Conservation (phyloP, 306 rosid genomes). For the Mimosa pudica region DNA sequence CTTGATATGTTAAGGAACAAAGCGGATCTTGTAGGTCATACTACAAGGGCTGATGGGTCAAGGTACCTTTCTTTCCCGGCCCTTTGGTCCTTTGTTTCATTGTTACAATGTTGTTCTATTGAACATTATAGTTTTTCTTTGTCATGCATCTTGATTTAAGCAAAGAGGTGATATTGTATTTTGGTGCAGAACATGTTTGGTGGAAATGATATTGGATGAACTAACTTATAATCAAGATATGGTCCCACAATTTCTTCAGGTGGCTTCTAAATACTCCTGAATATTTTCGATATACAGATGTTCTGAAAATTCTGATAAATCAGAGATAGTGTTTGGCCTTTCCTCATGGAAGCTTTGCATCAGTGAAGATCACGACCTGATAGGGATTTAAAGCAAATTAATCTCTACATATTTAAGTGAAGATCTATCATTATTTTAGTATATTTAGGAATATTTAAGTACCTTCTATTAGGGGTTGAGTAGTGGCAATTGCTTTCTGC, state of each 20-base stretch:
- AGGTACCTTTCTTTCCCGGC: conserved; percentile 50
- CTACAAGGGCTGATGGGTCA: conserved; percentile 74
- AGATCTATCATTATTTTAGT: conserved; percentile 14
- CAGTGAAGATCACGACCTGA: conserved; percentile 5
- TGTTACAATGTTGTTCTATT: not conserved
- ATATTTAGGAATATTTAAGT: not conserved
- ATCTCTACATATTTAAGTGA: not conserved
- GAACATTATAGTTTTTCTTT: conserved; percentile 3
- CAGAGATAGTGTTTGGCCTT: conserved; percentile 7
- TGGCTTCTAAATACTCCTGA: conserved; percentile 34
- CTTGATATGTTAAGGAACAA: conserved; percentile 72
- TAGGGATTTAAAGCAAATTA: conserved; percentile 28
- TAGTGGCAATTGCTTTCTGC: not conserved
- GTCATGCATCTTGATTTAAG: conserved; percentile 18
- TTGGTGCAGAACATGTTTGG: conserved; percentile 68
- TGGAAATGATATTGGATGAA: conserved; percentile 81
- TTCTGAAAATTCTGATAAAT: not conserved
- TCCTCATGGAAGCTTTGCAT: conserved; percentile 7
- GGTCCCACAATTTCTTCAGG: conserved; percentile 76
- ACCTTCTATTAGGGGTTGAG: conserved; percentile 1
- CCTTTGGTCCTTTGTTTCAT: conserved; percentile 5
- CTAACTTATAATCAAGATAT: conserved; percentile 64
- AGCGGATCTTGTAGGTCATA: conserved; percentile 67
- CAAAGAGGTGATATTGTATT: conserved; percentile 23
- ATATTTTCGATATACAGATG: not conserved